Evolutionary conservation across 768 basidiomycete species (phyloP).

Genomic region (Coprinopsis cinerea): DNA sequence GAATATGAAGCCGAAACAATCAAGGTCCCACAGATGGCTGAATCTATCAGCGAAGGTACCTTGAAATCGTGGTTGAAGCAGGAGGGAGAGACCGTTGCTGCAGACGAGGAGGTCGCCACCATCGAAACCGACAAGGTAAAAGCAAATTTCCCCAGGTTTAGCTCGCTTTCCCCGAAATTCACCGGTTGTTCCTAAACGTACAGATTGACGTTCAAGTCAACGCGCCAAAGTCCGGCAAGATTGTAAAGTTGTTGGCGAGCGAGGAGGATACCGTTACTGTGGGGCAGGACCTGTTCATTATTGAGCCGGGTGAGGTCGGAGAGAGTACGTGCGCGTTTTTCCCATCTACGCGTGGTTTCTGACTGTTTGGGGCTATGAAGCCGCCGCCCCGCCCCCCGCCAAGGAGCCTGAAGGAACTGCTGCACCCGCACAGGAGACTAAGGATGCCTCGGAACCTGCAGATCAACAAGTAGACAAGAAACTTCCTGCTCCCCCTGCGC

Average conservation of each 20-base stretch:
- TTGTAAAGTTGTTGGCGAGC: constrained; percentile 77
- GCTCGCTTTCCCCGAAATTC: background rate
- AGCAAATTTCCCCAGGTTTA: background rate
- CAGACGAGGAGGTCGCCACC: constrained; percentile 94
- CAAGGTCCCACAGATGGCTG: constrained; percentile 96
- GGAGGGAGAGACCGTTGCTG: constrained; percentile 84
- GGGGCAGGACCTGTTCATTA: constrained; percentile 88
- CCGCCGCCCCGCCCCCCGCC: constrained; percentile 25
- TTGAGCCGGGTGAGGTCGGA: constrained; percentile 74
- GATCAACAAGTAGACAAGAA: constrained; percentile 45
- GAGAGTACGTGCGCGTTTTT: constrained; percentile 32
- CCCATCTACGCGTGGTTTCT: background rate
- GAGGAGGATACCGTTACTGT: constrained; percentile 95
- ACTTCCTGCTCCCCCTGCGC: constrained; percentile 37
- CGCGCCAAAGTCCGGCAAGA: constrained; percentile 81
- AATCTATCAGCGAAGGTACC: constrained; percentile 97
- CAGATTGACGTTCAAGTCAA: constrained; percentile 98
- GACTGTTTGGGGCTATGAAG: constrained; percentile 11
- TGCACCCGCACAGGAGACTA: constrained; percentile 21
- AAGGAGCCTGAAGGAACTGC: constrained; percentile 21
- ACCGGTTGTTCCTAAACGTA: constrained; percentile 1
- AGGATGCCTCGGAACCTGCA: constrained; percentile 39
- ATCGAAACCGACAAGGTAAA: constrained; percentile 98
- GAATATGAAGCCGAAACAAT: constrained; percentile 64
- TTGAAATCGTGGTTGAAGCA: constrained; percentile 93